These are phyloP conservation scores for Suillus brevipes DNA, from an alignment of 768 basidiomycete species.

Conservation along the genomic window DNA sequence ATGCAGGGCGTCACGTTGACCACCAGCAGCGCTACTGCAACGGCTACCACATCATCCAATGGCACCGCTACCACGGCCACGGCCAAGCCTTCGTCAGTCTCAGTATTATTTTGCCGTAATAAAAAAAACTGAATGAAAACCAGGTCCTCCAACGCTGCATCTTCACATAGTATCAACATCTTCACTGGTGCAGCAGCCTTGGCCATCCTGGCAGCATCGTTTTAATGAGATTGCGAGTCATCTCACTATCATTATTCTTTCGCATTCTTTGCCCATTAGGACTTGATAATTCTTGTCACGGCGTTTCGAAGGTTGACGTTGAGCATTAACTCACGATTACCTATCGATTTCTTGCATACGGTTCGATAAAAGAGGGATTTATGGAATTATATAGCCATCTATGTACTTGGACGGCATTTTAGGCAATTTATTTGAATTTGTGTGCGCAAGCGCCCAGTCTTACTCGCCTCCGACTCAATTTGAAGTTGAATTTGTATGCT, in stretches of 20 bases:
- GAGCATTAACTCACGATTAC: background rate
- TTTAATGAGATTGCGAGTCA: slow-evolving; percentile 10
- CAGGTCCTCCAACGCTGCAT: slow-evolving; percentile 5
- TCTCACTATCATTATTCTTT: slow-evolving; percentile 2
- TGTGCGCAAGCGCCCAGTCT: slow-evolving; percentile 3
- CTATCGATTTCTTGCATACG: background rate
- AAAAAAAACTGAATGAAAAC: background rate
- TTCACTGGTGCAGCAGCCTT: slow-evolving; percentile 14
- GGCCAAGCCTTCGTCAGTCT: slow-evolving; percentile 15
- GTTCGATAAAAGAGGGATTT: background rate
- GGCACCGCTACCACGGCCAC: slow-evolving; percentile 11
- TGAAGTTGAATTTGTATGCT: background rate
- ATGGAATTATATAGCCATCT: background rate
- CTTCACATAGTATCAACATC: slow-evolving; percentile 11
- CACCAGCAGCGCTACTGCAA: slow-evolving; percentile 27
- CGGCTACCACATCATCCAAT: slow-evolving; percentile 19
- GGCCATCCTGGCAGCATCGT: slow-evolving; percentile 14
- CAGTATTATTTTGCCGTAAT: background rate
- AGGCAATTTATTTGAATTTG: slow-evolving; percentile 3
- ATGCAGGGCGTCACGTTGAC: slow-evolving; percentile 56
- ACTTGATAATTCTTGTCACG: background rate
- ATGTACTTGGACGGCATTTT: background rate
- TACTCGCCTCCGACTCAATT: background rate
- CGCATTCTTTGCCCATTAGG: background rate
- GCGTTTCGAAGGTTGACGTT: background rate